Evolutionary conservation across 163 green algal genomes (phyloP), one percentile per base, ranked within the genome.

Genomic region (Volvox carteri): DNA sequence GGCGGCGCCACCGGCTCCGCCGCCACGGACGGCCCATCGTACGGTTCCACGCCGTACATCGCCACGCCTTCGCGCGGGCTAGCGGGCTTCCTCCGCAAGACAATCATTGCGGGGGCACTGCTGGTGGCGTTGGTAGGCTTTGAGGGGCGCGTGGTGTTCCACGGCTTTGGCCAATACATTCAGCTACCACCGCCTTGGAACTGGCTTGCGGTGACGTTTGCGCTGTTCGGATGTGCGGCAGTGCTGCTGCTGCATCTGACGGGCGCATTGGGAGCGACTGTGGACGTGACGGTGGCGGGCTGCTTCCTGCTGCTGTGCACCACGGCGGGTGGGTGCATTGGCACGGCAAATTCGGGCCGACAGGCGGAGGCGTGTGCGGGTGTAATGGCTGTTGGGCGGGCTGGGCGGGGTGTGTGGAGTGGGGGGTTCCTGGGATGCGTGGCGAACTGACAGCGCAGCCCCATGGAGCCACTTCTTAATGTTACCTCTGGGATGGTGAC

Each of bases 121-220:
- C 79, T 92, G 11, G 91, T 92, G 16, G 87, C 87, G 14, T 62
- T 98, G 65, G 93, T 93, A 5, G 96, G 93, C 3, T 90, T 99
- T 28, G 97, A 99, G 94, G 96, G 95, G 16, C 95, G 97, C 19
- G 95, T 99, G 19, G 73, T 99, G 21, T 98, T 99, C 91, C 90
- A 94, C 78, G 94, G 94, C 2, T 99, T 99, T 89, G 94, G 93
- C 2, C 95, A 98, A 90, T 99, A 99, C 95, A 97, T 99, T 89
- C 91, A 93, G 80, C 91, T 99, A 33, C 93, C 93, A 0, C 90
- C 96, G 23, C 97, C 98, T 37, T 98, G 95, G 95, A 97, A 95
- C 94, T 98, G 97, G 91, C 39, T 98, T 0, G 90, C 95, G 0
- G 95, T 99, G 65, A 98, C 97, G 0, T 80, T 95, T 28, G 95